Percentiles rank a stretch among this genome's conserved stretches.
phyloP scores from a whole-genome alignment of 176 grass and related monocot species.

The Canna indica region DNA sequence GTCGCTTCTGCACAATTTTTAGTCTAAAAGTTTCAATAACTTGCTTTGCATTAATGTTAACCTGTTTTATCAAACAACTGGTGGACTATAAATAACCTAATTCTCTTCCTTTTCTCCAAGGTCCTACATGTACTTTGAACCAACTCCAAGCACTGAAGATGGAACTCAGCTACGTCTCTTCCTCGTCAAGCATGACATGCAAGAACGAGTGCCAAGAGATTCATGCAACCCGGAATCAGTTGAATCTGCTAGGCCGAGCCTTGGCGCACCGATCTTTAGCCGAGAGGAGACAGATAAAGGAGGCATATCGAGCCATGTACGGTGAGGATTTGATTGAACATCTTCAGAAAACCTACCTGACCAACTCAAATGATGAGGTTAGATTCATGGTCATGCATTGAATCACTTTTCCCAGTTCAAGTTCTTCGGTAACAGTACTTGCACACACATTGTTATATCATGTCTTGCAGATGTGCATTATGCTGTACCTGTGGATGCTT shows the following conservation, averaged over 20 bases:
- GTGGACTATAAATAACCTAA: neutral
- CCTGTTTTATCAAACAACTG: neutral
- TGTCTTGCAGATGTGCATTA: conserved; percentile 50
- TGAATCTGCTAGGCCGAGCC: conserved; percentile 31
- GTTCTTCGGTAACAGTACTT: neutral
- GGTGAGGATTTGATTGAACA: conserved; percentile 45
- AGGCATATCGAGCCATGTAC: conserved; percentile 43
- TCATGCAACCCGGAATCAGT: conserved; percentile 35
- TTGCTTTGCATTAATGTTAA: neutral
- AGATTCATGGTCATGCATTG: neutral
- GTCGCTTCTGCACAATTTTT: neutral
- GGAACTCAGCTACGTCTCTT: conserved; percentile 3
- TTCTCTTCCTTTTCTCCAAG: conserved; percentile 19
- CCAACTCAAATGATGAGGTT: conserved; percentile 51
- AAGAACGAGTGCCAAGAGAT: conserved; percentile 64
- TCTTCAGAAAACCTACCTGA: conserved; percentile 19
- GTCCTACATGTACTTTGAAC: neutral
- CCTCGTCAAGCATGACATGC: neutral
- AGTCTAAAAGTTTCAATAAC: neutral
- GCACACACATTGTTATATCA: neutral
- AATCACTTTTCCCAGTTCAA: neutral
- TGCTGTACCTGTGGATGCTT: conserved; percentile 81
- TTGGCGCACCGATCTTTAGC: conserved; percentile 36
- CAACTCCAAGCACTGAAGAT: neutral
- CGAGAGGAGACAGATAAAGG: conserved; percentile 63